These are phyloP conservation scores for Penicillium sp. DNA, from an alignment of 2,329 filamentous ascomycete species.

Conservation along the genomic window DNA sequence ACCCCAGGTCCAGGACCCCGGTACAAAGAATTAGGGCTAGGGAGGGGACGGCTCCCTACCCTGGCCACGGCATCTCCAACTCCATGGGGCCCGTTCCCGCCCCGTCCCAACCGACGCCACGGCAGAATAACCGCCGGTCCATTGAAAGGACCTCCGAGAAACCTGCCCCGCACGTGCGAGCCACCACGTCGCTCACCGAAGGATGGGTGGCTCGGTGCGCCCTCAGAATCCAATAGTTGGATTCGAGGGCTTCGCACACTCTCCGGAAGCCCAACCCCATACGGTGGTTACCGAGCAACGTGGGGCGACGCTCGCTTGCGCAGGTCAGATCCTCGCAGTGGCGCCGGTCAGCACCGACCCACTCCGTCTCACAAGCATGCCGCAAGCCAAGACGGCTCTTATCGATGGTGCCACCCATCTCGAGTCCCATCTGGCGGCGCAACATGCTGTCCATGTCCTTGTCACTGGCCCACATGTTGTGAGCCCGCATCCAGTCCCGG, in stretches of 20 bases:
- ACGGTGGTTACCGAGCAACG: conserved; percentile 19
- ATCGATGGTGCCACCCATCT: conserved; percentile 24
- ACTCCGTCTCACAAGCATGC: conserved; percentile 37
- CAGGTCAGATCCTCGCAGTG: conserved; percentile 30
- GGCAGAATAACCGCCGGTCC: conserved; percentile 30
- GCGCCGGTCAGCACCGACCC: conserved; percentile 28
- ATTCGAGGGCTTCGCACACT: conserved; percentile 28
- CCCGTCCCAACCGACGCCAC: conserved; percentile 39
- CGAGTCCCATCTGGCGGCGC: conserved; percentile 26
- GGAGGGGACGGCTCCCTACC: conserved; percentile 9
- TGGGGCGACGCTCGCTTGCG: conserved; percentile 20
- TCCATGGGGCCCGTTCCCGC: conserved; percentile 32
- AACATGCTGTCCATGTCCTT: conserved; percentile 23
- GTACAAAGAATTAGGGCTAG: not conserved
- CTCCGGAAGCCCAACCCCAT: conserved; percentile 19
- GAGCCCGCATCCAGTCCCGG: conserved; percentile 31
- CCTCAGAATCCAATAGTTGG: conserved; percentile 34
- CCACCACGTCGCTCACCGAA: conserved; percentile 17
- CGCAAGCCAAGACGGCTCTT: conserved; percentile 18
- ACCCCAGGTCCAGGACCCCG: conserved; percentile 6
- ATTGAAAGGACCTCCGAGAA: conserved; percentile 28
- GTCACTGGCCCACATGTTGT: conserved; percentile 8
- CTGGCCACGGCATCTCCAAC: conserved; percentile 22
- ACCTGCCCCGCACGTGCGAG: conserved; percentile 31
- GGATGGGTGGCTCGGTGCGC: conserved; percentile 35